Base-by-base conservation (phyloP, 371 early-diverging fungal genomes). In the Dichotomocladium elegans region DNA sequence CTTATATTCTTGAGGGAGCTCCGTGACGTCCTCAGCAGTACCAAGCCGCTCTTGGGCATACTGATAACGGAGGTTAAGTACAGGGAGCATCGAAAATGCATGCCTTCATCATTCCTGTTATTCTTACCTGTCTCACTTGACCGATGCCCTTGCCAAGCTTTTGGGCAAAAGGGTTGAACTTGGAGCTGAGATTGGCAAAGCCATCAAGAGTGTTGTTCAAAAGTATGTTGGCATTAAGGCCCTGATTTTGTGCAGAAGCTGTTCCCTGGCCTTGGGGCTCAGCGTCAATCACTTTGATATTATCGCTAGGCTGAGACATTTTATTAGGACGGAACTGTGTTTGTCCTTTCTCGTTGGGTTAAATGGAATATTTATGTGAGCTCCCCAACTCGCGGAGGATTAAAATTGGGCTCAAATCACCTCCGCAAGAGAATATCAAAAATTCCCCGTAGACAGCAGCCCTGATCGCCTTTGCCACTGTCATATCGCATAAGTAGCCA, bases 21-120 rank as follows among this genome's bases (percentile, higher is more conserved):
- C 92, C 27, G 97, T 96, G 27, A 92, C 76, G 41, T 91, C 91
- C 30, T 79, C 81, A 4, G 84, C 85, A 48, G 78, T 88, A 31
- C 93, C 92, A 50, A 94, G 77, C 58, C 82, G 86, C 64, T 96
- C 97, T 64, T 86, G 85, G n/a, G 95, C 90, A 70, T 87, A 86
- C 90, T 94, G 66, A 26, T n/a, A 15, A 42, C 22, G 12, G n/a
- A n/a, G n/a, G n/a, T n/a, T n/a, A n/a, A n/a, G n/a, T n/a, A n/a
- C n/a, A n/a, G n/a, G n/a, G n/a, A n/a, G 3, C 37, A 2, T 5
- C 10, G 4, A n/a, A 22, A 3, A 3, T 10, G 14, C 14, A 34
- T 19, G 7, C 25, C 4, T 30, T 12, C 15, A 29, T 47, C 47
- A 47, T n/a, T n/a, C 4, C 5, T 4, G 12, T 9, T 5, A 7